Evolutionary conservation across 2,329 filamentous ascomycete genomes (phyloP), one percentile per base, ranked within the genome.

Genomic region (Fusarium sp.): DNA sequence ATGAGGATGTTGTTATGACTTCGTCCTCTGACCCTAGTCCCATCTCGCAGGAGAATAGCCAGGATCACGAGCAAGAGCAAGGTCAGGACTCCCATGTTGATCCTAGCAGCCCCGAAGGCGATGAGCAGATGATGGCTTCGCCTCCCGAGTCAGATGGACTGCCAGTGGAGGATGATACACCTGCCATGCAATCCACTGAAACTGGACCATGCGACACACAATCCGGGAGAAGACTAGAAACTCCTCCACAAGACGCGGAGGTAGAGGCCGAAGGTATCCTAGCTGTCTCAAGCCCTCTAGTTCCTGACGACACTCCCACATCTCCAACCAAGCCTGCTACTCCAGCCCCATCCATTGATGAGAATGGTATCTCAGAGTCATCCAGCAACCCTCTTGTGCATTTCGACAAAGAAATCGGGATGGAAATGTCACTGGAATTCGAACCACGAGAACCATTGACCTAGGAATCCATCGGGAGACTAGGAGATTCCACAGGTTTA

Each of bases 391-490:
- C 12, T 20, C 16, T 16, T 28, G 9, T 38, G 12, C 5, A 13
- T 13, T 16, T 15, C 12, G 8, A 42, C 33, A 12, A 63, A 7
- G 28, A 36, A 8, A 30, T 28, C 8, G 34, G 30, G 3, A n/a
- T 30, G 23, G 51, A 26, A 16, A 18, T 36, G 13, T 47, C 23
- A 4, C 20, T 65, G 33, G 53, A 53, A 33, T 53, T 59, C 31
- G 62, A 50, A 28, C 12, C 51, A 28, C 44, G 37, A 16, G 59
- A 31, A 37, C 52, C 33, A 28, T 38, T 38, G n/a, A 50, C 47
- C 10, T 28, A 16, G 47, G 34, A 28, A 38, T 38, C 16, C 33
- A 50, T 50, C 33, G n/a, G 47, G 47, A 38, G 23, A 23, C 23
- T 38, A 38, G 23, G 33, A 11, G 47, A 50, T 58, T 26, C 37